Base-by-base conservation (phyloP, 1,284 basidiomycete genomes). In the Pholiota adiposa region DNA sequence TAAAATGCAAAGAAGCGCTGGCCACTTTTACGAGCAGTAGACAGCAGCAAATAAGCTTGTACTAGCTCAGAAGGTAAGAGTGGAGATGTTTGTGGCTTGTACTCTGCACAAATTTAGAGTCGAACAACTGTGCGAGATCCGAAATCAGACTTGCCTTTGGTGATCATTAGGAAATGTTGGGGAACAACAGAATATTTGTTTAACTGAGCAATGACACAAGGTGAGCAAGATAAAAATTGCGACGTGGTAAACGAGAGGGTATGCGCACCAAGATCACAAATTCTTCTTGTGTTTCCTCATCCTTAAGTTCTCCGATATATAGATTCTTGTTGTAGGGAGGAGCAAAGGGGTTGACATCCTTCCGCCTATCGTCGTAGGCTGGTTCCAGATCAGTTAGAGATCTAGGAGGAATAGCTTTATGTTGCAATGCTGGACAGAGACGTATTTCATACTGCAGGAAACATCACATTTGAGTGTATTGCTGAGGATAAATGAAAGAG, bases 131-230 rank as follows among this genome's bases (percentile, higher is more conserved):
- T n/a, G n/a, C n/a, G n/a, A n/a, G n/a, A n/a, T n/a, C n/a, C n/a
- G n/a, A n/a, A 25, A 25, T 46, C 7, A 18, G 19, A 27, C 62
- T 7, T 51, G 90, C 92, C 88, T 83, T 91, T 92, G 16, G 90
- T 90, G 46, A 91, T 85, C 53, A 96, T 73, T 19, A 96, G 78
- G 69, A 96, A 93, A 71, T 97, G 94, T 51, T 87, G 79, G 0
- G 88, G 88, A 16, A 93, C 82, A 8, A 96, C 84, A n/a, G 92
- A 88, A 72, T 85, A 96, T 70, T 93, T 94, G 75, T 94, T 94
- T 66, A 94, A 74, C 92, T 94, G 58, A 19, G 16, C 44, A 19
- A 27, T 4, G 34, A 25, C 29, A 36, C 11, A 43, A 25, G 16
- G 18, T 40, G 54, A 40, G 14, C 63, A n/a, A n/a, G n/a, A n/a